Evolutionary conservation across 2,329 filamentous ascomycete genomes (phyloP).

Genomic region (Penicillium frequentans): DNA sequence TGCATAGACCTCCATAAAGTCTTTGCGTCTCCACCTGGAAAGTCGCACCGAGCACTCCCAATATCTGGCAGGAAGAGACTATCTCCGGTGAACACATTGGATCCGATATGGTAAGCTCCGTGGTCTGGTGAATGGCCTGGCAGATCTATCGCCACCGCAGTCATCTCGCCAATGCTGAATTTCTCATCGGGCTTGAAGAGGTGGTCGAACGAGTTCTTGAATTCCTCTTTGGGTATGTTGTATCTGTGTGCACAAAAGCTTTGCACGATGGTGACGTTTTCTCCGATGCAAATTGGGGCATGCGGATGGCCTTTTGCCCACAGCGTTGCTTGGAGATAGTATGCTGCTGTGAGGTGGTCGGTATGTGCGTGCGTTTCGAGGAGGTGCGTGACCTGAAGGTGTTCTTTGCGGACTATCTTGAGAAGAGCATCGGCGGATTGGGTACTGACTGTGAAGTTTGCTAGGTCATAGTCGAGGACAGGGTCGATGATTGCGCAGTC

Average conservation of each 20-base stretch:
- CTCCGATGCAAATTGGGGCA: conserved; percentile 57
- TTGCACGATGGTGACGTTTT: conserved; percentile 55
- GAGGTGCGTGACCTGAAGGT: conserved; percentile 51
- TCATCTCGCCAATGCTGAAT: conserved; percentile 53
- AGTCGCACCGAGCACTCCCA: conserved; percentile 54
- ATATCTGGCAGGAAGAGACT: conserved; percentile 54
- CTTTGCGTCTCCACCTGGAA: conserved; percentile 50
- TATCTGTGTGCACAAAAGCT: conserved; percentile 52
- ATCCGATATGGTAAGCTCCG: conserved; percentile 57
- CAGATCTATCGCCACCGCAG: conserved; percentile 53
- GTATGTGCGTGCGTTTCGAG: conserved; percentile 64
- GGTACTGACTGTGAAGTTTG: conserved; percentile 45
- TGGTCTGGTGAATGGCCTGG: conserved; percentile 64
- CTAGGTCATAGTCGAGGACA: conserved; percentile 56
- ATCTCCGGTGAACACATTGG: conserved; percentile 51
- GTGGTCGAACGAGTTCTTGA: conserved; percentile 51
- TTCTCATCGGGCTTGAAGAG: conserved; percentile 56
- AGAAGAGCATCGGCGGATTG: conserved; percentile 54
- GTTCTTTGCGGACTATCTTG: conserved; percentile 38
- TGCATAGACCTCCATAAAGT: conserved; percentile 47
- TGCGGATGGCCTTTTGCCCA: conserved; percentile 27
- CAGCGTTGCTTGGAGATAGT: conserved; percentile 54
- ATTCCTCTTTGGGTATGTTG: conserved; percentile 46
- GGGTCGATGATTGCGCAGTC: conserved; percentile 59
- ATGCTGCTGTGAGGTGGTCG: conserved; percentile 59